Conservation (phyloP, 768 basidiomycete genomes). For the Phaeolepiota aurea region DNA sequence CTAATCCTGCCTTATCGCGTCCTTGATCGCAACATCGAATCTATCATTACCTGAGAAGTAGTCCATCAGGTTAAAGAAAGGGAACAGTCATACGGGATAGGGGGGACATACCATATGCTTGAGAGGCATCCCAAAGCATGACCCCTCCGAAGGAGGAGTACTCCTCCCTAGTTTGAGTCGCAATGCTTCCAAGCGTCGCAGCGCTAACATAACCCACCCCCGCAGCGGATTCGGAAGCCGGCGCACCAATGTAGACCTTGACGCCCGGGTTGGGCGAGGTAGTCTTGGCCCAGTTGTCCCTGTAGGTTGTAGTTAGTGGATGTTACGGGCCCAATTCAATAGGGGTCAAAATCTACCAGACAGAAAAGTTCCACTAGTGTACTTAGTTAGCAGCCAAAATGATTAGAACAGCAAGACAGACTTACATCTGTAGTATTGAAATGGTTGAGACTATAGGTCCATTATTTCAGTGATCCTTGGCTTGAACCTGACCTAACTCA, state of each 20-base stretch:
- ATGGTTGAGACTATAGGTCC: slow-evolving; percentile 25
- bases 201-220: slow-evolving; percentile 52
- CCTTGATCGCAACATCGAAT: slow-evolving; percentile 43
- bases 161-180: slow-evolving; percentile 40
- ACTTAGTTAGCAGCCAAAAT: background rate
- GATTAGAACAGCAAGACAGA: background rate
- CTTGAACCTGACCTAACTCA: too few relatives aligned
- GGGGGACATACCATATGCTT: slow-evolving; percentile 30
- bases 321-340: background rate
- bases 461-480: too few relatives aligned
- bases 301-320: slow-evolving; percentile 11
- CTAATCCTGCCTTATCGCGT: slow-evolving; percentile 24
- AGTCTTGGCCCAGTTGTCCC: slow-evolving; percentile 60
- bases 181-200: slow-evolving; percentile 35
- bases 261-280: slow-evolving; percentile 51
- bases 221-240: slow-evolving; percentile 48
- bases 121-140: slow-evolving; percentile 44
- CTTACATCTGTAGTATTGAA: slow-evolving; percentile 19
- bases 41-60: slow-evolving; percentile 30
- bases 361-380: slow-evolving; percentile 44
- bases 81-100: background rate
- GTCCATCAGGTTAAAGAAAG: background rate
- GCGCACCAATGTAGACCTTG: slow-evolving; percentile 60
- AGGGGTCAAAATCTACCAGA: slow-evolving; percentile 26
- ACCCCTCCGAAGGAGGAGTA: slow-evolving; percentile 65